Conservation (phyloP, 2,329 filamentous ascomycete species). For the Phyllachora maydis region DNA sequence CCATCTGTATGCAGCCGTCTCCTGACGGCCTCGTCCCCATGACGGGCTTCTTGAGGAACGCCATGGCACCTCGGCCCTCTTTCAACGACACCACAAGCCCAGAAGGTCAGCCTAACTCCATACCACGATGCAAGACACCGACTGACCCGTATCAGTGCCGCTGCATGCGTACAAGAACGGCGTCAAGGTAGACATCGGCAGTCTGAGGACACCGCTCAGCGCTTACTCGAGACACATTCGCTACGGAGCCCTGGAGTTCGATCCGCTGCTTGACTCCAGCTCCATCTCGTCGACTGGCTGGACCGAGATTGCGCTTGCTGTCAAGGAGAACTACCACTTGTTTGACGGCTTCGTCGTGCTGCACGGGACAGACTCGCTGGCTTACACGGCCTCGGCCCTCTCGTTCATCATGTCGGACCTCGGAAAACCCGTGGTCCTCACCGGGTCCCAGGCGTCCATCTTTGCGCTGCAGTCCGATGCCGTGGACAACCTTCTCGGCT, state of each 20-base stretch:
- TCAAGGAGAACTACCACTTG: conserved; percentile 66
- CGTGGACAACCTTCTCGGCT: conserved; percentile 74
- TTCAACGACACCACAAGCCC: conserved; percentile 60
- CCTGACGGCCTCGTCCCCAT: conserved; percentile 64
- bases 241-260: conserved; percentile 71
- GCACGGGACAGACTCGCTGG: conserved; percentile 77
- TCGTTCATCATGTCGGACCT: conserved; percentile 87
- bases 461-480: conserved; percentile 81
- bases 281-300: conserved; percentile 75
- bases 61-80: conserved; percentile 61
- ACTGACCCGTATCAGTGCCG: conserved; percentile 15
- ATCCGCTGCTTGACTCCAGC: conserved; percentile 69
- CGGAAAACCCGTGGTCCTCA: conserved; percentile 79
- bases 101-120: too few species aligned
- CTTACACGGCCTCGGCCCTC: conserved; percentile 74
- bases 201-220: conserved; percentile 60
- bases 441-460: conserved; percentile 68
- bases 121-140: too few species aligned
- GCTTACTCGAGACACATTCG: conserved; percentile 64
- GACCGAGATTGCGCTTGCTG: conserved; percentile 63
- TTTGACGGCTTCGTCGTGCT: conserved; percentile 86
- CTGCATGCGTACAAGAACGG: conserved; percentile 31
- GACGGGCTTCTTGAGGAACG: conserved; percentile 59
- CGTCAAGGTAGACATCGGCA: conserved; percentile 31
- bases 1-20: conserved; percentile 80